Base-by-base conservation (phyloP, 1,284 basidiomycete species). In the Trametes pubescens region DNA sequence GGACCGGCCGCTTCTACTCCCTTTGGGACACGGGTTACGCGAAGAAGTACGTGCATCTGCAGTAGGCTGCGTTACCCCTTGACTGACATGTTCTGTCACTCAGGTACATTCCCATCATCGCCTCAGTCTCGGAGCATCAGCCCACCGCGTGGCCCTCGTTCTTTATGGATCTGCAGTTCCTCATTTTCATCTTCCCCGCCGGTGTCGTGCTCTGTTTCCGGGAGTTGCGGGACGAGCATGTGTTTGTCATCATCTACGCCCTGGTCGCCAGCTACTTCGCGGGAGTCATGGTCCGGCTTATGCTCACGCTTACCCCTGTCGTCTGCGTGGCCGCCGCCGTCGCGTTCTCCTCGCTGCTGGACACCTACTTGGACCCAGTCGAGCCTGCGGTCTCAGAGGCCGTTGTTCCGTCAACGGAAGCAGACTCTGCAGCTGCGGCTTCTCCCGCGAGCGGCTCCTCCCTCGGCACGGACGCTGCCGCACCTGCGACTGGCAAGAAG, bases 21-120 rank as follows among this genome's bases (percentile, higher is more conserved):
- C 85, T 99, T 13, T 99, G 97, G 96, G 98, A 99, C 79, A 99
- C 98, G 0, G 96, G 94, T 40, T 99, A 99, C 76, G 98, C 97
- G 65, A 98, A 98, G 80, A 94, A 96, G 93, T 95, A 73, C 56
- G 59, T 57, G 37, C 37, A 4, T 14, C 8, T 59, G 59, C 52
- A 55, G 56, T 62, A 21, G 21, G 18, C 9, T 29, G 47, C 13
- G 47, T 3, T 32, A 16, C 29, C 16, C 18, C 26, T 3, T 29
- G 24, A 29, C 47, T 48, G 14, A 48, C 22, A 24, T 48, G 21
- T 29, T 43, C 40, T 48, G 29, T n/a, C 2, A 8, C 47, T 13
- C 71, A 94, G 93, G 76, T 93, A 95, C 77, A 95, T 98, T 73
- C 96, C 96, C 38, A 99, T 99, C 82, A 99, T 99, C 74, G 98